Evolutionary conservation across 1,139 yeast genomes (phyloP).

Genomic region (Saccharomyces pastorianus): DNA sequence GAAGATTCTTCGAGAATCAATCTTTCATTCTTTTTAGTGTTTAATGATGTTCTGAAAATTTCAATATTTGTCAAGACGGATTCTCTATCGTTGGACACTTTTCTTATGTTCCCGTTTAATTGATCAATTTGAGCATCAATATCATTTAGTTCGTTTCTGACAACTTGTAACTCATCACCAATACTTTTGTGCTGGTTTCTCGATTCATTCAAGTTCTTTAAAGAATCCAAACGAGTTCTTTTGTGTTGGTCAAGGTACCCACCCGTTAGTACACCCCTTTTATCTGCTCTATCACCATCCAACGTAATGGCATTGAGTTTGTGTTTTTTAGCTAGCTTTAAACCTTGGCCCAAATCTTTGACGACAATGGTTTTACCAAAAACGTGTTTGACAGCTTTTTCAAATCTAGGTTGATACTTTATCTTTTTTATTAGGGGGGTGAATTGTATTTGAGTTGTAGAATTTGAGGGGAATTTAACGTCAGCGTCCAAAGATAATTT

Average conservation of each 20-base stretch:
- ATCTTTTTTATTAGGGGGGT: conserved; percentile 73
- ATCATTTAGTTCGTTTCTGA: conserved; percentile 34
- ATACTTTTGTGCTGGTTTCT: conserved; percentile 40
- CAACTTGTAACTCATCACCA: conserved; percentile 33
- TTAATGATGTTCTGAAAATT: conserved; percentile 36
- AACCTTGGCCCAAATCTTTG: conserved; percentile 58
- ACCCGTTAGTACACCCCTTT: conserved; percentile 78
- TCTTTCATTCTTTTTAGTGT: conserved; percentile 38
- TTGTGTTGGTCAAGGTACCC: conserved; percentile 63
- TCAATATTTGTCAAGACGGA: conserved; percentile 37
- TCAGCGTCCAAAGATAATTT: conserved; percentile 56
- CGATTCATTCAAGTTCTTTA: conserved; percentile 48
- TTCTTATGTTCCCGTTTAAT: conserved; percentile 43
- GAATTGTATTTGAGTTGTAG: conserved; percentile 34
- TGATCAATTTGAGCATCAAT: conserved; percentile 41
- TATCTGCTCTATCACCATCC: conserved; percentile 86
- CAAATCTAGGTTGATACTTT: conserved; percentile 47
- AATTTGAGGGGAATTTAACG: conserved; percentile 37
- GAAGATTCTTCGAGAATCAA: conserved; percentile 40
- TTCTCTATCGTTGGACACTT: conserved; percentile 38
- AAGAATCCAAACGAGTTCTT: conserved; percentile 63
- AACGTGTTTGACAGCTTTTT: conserved; percentile 64
- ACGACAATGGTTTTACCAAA: conserved; percentile 80
- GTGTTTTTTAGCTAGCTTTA: conserved; percentile 54
- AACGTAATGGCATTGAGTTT: conserved; percentile 74